Evolutionary conservation across 108 stramenopile species (phyloP), one percentile per base, ranked within the genome.

Genomic region (Licmophora abbreviata): DNA sequence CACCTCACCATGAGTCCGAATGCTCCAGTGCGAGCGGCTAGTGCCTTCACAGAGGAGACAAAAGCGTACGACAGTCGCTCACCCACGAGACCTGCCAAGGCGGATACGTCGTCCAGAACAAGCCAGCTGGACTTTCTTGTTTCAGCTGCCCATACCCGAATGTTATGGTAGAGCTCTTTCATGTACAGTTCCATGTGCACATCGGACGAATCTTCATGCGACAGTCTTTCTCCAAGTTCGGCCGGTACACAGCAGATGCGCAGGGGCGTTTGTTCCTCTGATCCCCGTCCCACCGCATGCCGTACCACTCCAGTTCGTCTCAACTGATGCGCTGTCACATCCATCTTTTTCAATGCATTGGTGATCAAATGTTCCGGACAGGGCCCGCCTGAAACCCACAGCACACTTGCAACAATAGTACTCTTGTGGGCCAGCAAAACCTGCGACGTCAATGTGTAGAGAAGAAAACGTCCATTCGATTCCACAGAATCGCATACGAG

Each of bases 51-150:
- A 36, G 45, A 46, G 12, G 54, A 61, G n/a, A 83, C 29, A 35
- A 86, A 77, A 31, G 48, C 44, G 32, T 71, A 77, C 14, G 72
- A 46, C 35, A 81, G 51, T 20, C 31, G 38, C 22, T 69, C 67
- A 11, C 79, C 74, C 22, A 81, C 21, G 1, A 83, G 42, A 10
- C 61, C 49, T 3, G 69, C 72, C 29, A 88, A 42, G 10, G 73
- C 53, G n/a, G 82, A 71, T 17, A 63, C 60, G 48, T 81, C 74
- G 51, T 88, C 86, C 42, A 84, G 29, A 25, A 88, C 46, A 31
- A 88, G 64, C 63, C 66, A 71, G 4, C 44, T 24, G 4, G 38
- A 27, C 31, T 14, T 8, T 34, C 4, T 17, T 26, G 1, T 14
- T 32, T 45, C 12, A 1, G 20, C 23, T 2, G 31, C 11, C 71